Conservation (phyloP, 768 basidiomycete species). For the Dacryopinax spathularia region DNA sequence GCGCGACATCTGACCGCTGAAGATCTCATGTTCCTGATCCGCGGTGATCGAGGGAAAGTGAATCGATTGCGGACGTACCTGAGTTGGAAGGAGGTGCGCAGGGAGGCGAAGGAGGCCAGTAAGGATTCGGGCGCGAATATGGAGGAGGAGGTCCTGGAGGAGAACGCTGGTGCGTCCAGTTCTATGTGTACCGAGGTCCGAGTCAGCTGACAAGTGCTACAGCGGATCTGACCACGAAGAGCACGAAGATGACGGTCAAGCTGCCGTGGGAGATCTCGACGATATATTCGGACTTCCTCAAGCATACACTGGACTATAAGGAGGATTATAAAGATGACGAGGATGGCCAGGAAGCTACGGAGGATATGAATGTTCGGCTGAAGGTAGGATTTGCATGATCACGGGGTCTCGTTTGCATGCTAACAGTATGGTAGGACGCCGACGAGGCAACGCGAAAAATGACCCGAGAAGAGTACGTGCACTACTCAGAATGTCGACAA, state of each 20-base stretch:
- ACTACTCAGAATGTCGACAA: constrained; percentile 92
- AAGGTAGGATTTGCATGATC: constrained; percentile 39
- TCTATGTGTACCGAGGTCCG: not conserved
- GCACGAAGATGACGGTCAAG: constrained; percentile 87
- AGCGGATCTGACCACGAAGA: constrained; percentile 18
- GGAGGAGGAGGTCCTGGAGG: constrained; percentile 71
- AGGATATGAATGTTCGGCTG: constrained; percentile 78
- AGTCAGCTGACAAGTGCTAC: not conserved
- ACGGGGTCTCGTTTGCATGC: too few relatives aligned
- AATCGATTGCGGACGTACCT: constrained; percentile 85
- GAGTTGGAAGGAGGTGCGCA: constrained; percentile 94
- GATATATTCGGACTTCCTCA: constrained; percentile 76
- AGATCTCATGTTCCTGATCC: constrained; percentile 91
- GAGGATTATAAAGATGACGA: constrained; percentile 94
- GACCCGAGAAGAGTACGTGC: constrained; percentile 93
- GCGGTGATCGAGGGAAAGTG: constrained; percentile 86
- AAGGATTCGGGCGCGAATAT: constrained; percentile 68
- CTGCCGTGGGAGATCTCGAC: constrained; percentile 92
- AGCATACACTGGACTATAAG: constrained; percentile 50
- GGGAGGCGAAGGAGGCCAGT: constrained; percentile 82
- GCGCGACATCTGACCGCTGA: constrained; percentile 81
- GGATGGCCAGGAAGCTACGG: constrained; percentile 89
- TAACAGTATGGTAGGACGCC: constrained; percentile 82
- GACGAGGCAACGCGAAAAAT: constrained; percentile 90
- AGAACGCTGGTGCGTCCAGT: constrained; percentile 60